Conservation (phyloP, 2,329 filamentous ascomycete species). For the Graphium sp. region DNA sequence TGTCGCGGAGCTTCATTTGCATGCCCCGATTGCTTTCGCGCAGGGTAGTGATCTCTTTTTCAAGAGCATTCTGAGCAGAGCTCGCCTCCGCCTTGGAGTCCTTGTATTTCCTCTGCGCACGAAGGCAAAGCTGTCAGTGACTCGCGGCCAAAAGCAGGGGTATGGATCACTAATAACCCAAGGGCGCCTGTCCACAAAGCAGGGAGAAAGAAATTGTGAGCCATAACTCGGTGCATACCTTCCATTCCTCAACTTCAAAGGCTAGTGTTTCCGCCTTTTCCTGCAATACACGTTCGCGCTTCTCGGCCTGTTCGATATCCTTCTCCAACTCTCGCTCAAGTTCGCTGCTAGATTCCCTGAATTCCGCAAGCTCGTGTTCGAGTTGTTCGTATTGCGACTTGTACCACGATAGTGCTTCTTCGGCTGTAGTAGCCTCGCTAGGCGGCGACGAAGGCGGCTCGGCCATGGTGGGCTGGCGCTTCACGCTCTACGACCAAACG, state of each 20-base stretch:
- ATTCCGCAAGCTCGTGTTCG: constrained; percentile 81
- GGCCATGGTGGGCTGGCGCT: constrained; percentile 21
- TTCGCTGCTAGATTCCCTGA: constrained; percentile 85
- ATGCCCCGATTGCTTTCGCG: constrained; percentile 71
- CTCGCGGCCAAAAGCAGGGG: no score
- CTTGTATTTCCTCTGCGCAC: constrained; percentile 75
- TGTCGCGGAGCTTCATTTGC: constrained; percentile 75
- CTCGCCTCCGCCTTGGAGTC: constrained; percentile 83
- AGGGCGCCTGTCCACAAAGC: no score
- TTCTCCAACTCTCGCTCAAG: constrained; percentile 89
- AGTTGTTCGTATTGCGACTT: constrained; percentile 90
- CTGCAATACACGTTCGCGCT: constrained; percentile 70
- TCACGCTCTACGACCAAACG: constrained; percentile 3
- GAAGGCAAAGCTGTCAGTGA: no score
- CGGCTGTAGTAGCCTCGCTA: constrained; percentile 32
- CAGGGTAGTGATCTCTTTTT: constrained; percentile 90
- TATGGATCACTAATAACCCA: no score
- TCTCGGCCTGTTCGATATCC: constrained; percentile 90
- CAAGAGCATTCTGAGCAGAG: constrained; percentile 65
- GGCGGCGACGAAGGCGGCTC: constrained; percentile 48
- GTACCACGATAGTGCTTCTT: constrained; percentile 83
- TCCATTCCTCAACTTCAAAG: constrained; percentile 97
- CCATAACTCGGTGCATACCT: no score
- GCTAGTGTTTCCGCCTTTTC: constrained; percentile 72
- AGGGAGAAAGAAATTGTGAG: no score